phyloP scores from a whole-genome alignment of 495 filamentous ascomycete genomes.

The Penicillium herquei region DNA sequence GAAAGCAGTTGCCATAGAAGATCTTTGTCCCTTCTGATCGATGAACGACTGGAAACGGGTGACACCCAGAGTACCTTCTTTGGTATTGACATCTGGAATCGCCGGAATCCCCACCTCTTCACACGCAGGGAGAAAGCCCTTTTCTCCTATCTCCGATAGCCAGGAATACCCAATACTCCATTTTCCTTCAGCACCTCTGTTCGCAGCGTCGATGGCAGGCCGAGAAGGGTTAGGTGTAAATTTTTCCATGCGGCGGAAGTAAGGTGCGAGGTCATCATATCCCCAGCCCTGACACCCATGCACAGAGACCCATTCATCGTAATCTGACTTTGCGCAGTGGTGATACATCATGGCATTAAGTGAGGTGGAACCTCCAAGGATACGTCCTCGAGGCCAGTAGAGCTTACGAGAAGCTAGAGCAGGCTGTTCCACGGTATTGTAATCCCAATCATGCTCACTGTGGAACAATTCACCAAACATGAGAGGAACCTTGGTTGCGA shows the following conservation, averaged over 20 bases:
- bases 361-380: conserved; percentile 20
- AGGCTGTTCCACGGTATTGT: conserved; percentile 22
- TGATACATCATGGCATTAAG: conserved; percentile 26
- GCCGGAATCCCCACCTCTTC: conserved; percentile 14
- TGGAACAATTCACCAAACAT: conserved; percentile 22
- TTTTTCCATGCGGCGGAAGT: conserved; percentile 17
- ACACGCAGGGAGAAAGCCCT: conserved; percentile 22
- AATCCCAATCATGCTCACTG: conserved; percentile 23
- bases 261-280: conserved; percentile 15
- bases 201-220: conserved; percentile 11
- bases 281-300: conserved; percentile 23
- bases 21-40: conserved; percentile 21
- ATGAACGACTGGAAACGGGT: conserved; percentile 24
- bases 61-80: conserved; percentile 13
- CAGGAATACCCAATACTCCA: conserved; percentile 22
- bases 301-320: conserved; percentile 17
- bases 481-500: conserved; percentile 20
- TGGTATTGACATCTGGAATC: conserved; percentile 15
- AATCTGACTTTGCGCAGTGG: conserved; percentile 19
- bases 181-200: conserved; percentile 10
- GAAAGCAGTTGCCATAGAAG: conserved; percentile 23
- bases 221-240: conserved; percentile 17
- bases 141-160: conserved; percentile 21
- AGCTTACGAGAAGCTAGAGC: conserved; percentile 13
- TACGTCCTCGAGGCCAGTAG: conserved; percentile 22